Percentiles rank a stretch among this genome's conserved stretches.
Conservation (phyloP, 1,139 yeast species). For the Candida albicans region DNA sequence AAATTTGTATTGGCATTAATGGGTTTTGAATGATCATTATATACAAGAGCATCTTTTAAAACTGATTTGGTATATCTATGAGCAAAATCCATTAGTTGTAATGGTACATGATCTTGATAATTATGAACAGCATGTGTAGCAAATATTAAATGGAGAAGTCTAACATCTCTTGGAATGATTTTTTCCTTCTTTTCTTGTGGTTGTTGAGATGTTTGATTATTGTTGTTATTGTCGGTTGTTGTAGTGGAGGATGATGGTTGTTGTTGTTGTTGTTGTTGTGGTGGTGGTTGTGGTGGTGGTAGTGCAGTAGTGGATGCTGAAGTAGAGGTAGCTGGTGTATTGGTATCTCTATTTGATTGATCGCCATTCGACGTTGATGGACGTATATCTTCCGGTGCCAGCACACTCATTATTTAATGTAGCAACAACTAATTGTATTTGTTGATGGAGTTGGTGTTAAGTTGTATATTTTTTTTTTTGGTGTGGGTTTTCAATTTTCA, state of each 20-base stretch:
- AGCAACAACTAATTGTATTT: not conserved
- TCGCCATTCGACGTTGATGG: not conserved
- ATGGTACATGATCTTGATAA: conserved; percentile 92
- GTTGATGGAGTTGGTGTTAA: not conserved
- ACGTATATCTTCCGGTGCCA: not conserved
- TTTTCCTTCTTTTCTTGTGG: conserved; percentile 16
- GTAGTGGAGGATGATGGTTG: conserved; percentile 1
- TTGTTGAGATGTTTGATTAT: conserved; percentile 5
- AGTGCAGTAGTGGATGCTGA: conserved; percentile 1
- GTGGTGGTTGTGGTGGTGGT: conserved; percentile 1
- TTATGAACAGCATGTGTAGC: conserved; percentile 93
- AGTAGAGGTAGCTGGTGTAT: not conserved
- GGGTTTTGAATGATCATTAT: conserved; percentile 75
- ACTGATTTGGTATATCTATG: conserved; percentile 84
- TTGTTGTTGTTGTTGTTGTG: conserved; percentile 1
- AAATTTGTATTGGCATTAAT: conserved; percentile 32
- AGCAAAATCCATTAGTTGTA: conserved; percentile 96
- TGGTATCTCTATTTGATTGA: not conserved
- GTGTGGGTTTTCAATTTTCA: no score
- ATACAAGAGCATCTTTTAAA: conserved; percentile 82
- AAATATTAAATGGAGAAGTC: conserved; percentile 82
- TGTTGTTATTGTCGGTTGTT: conserved; percentile 1
- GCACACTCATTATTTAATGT: conserved; percentile 5
- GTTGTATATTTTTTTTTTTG: not conserved
- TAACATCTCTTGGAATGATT: conserved; percentile 81